These are phyloP conservation scores for Cercospora sp. DNA, from an alignment of 2,329 filamentous ascomycete species.

Conservation along the genomic window DNA sequence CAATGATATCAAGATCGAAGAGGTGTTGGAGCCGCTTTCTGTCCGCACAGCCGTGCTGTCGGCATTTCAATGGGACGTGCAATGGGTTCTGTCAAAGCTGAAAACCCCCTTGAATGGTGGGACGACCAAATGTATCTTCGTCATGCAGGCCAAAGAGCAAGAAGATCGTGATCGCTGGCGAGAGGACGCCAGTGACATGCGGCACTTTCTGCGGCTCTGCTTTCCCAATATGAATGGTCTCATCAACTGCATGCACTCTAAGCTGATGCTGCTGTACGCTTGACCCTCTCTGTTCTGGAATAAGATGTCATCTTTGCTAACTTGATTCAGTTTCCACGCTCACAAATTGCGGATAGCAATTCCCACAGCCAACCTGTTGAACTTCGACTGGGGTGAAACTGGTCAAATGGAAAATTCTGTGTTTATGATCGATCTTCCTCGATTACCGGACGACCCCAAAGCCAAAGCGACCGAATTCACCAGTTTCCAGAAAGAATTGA, in stretches of 20 bases:
- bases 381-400: constrained; percentile 86
- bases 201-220: constrained; percentile 60
- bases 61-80: constrained; percentile 81
- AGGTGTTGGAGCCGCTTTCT: constrained; percentile 72
- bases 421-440: constrained; percentile 89
- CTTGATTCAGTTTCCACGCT: constrained; percentile 57
- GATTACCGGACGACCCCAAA: constrained; percentile 42
- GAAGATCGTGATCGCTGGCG: constrained; percentile 40
- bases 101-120: constrained; percentile 63
- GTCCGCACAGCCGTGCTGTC: constrained; percentile 79
- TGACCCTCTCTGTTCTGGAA: background rate
- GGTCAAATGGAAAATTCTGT: constrained; percentile 85
- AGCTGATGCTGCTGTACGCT: constrained; percentile 73
- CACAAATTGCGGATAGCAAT: constrained; percentile 75
- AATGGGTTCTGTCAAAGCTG: constrained; percentile 66
- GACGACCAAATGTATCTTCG: constrained; percentile 53
- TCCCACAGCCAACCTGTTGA: constrained; percentile 81
- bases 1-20: constrained; percentile 84
- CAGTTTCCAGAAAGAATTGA: constrained; percentile 68
- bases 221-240: constrained; percentile 78
- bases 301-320: background rate
- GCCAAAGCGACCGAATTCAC: constrained; percentile 44
- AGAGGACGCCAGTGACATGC: constrained; percentile 33
- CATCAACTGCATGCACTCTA: constrained; percentile 84
- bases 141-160: constrained; percentile 60